Percentiles rank a stretch among this genome's conserved stretches.
phyloP scores from a whole-genome alignment of 441 rosid species.

The Biscutella laevigata region DNA sequence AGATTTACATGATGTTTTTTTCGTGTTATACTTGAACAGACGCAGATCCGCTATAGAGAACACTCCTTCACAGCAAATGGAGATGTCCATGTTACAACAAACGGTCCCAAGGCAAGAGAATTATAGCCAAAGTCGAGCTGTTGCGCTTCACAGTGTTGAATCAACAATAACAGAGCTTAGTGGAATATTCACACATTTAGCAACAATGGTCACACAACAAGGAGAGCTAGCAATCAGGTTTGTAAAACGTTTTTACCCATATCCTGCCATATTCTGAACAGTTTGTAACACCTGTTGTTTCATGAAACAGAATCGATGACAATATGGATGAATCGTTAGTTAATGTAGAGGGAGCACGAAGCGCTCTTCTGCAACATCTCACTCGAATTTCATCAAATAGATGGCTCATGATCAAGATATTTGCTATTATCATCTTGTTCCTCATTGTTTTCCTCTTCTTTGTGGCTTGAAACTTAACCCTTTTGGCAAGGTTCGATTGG shows the following conservation, averaged over 20 bases:
- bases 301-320: conserved; percentile 67
- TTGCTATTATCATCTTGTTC: conserved; percentile 57
- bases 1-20: not conserved
- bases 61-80: conserved; percentile 62
- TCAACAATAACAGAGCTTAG: conserved; percentile 89
- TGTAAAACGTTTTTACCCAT: not conserved
- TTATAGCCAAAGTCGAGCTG: conserved; percentile 57
- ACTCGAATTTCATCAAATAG: conserved; percentile 77
- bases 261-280: not conserved
- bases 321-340: conserved; percentile 81
- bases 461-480: conserved; percentile 40
- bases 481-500: not conserved
- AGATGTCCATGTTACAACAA: conserved; percentile 89
- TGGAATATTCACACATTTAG: conserved; percentile 86
- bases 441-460: conserved; percentile 53
- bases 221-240: conserved; percentile 92
- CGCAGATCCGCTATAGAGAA: conserved; percentile 73
- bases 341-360: conserved; percentile 79
- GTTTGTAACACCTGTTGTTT: not conserved
- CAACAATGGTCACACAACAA: conserved; percentile 91
- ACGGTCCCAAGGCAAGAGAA: conserved; percentile 74
- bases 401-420: conserved; percentile 87
- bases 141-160: conserved; percentile 79
- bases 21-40: conserved; percentile 34
- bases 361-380: conserved; percentile 68